Percentiles rank a stretch among this genome's conserved stretches.
Evolutionary conservation across 1,284 basidiomycete species (phyloP).

Genomic region (Moesziomyces sp.): DNA sequence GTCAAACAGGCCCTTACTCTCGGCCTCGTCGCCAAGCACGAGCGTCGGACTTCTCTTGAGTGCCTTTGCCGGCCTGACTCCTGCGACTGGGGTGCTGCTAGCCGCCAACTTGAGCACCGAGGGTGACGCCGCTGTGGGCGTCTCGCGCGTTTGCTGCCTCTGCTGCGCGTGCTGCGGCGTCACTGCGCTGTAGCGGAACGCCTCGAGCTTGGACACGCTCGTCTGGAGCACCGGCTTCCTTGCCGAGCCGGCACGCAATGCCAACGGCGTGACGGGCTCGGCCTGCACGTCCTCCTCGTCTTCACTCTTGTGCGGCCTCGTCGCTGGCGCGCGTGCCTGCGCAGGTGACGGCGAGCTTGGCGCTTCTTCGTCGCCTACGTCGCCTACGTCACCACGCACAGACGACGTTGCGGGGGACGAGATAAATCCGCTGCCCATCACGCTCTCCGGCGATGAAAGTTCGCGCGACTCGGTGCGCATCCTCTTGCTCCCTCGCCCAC

Average conservation of each 20-base stretch:
- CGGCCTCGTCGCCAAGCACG: slow-evolving; percentile 8
- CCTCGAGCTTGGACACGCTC: slow-evolving; percentile 43
- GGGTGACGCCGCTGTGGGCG: slow-evolving; percentile 5
- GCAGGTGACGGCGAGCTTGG: slow-evolving; percentile 21
- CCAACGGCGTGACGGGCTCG: slow-evolving; percentile 27
- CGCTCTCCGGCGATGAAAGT: slow-evolving; percentile 27
- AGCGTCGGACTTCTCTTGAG: slow-evolving; percentile 31
- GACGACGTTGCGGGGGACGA: slow-evolving; percentile 45
- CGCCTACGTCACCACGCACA: slow-evolving; percentile 8
- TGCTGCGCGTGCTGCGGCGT: slow-evolving; percentile 15
- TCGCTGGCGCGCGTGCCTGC: neutral
- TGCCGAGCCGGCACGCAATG: neutral
- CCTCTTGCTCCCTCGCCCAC: slow-evolving; percentile 12
- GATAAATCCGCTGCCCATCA: slow-evolving; percentile 35
- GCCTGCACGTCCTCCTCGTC: slow-evolving; percentile 11
- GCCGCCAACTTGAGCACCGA: slow-evolving; percentile 19
- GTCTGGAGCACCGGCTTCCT: slow-evolving; percentile 19
- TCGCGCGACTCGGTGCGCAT: slow-evolving; percentile 14
- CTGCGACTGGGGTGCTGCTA: neutral
- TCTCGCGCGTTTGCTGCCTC: slow-evolving; percentile 4
- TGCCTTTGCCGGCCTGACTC: slow-evolving; percentile 17
- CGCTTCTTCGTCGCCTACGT: neutral
- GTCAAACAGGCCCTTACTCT: slow-evolving; percentile 16
- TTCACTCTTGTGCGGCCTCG: slow-evolving; percentile 1
- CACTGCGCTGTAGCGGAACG: slow-evolving; percentile 20